Base-by-base conservation (phyloP, 2,329 filamentous ascomycete genomes). In the Phaeoacremonium minimum region DNA sequence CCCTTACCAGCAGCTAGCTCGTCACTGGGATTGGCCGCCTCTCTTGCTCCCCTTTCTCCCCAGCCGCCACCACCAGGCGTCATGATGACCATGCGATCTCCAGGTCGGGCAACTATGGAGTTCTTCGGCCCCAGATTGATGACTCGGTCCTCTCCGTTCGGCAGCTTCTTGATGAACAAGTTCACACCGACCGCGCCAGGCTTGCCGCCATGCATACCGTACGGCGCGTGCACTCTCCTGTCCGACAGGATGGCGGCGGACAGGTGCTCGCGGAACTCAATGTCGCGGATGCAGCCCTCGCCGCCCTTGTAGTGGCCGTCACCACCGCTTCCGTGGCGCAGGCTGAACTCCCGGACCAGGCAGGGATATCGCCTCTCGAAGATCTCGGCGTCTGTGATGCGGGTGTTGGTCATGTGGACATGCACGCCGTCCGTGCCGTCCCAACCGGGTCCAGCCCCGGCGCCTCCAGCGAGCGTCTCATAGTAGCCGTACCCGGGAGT, bases 241-340 rank as follows among this genome's bases (percentile, higher is more conserved):
- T 60, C 58, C 11, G 51, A 60, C 12, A 63, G 39, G 14, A 63
- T 54, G 8, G 51, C 55, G 5, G 52, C 57, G 35, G 54, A 52
- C 13, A 61, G 44, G 12, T 49, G 52, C 2, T 50, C 41, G 0
- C 55, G 41, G 1, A 52, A 53, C 40, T 62, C 52, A 7, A 61
- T 49, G 35, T 61, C 57, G 3, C 57, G 42, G 3, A 48, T 46
- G 18, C 53, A 50, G 1, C 58, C 57, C 8, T 60, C 42, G 1
- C 58, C 58, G 1, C 57, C 57, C 7, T 40, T 40, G 44, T 48
- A 54, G n/a, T 28, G 33, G 0, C 57, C 57, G 4, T 19, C 29
- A 0, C 57, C 57, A 0, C 57, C 57, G 3, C 41, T 55, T 2
- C 47, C 53, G 1, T 37, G 15, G 0, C 48, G 42, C 17, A 61